Percentiles rank a stretch among this genome's conserved stretches.
Evolutionary conservation across 2,329 filamentous ascomycete species (phyloP).

Genomic region (Hypoxylon rubiginosum): DNA sequence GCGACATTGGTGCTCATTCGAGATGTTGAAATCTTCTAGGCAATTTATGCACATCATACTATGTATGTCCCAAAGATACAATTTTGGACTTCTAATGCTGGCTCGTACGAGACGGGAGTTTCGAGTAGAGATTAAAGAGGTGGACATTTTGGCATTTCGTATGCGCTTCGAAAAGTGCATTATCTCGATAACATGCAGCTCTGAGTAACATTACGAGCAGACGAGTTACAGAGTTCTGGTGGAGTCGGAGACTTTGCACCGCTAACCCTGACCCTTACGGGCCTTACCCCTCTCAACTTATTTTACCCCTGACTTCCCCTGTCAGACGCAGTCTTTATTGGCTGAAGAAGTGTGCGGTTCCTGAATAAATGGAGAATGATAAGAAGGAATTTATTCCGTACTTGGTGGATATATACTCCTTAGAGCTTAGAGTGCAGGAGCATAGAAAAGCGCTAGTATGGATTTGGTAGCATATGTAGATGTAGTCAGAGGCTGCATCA

Average conservation of each 20-base stretch:
- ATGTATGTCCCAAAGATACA: slow-evolving; percentile 16
- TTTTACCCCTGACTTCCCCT: slow-evolving; percentile 39
- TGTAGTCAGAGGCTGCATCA: background rate
- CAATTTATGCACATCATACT: slow-evolving; percentile 35
- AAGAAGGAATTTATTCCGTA: slow-evolving; percentile 17
- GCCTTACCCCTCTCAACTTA: slow-evolving; percentile 8
- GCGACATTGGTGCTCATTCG: slow-evolving; percentile 28
- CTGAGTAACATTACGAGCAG: slow-evolving; percentile 3
- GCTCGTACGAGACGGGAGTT: slow-evolving; percentile 39
- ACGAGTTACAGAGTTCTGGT: background rate
- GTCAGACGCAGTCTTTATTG: slow-evolving; percentile 38
- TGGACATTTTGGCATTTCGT: background rate
- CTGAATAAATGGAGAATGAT: slow-evolving; percentile 39
- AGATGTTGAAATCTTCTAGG: slow-evolving; percentile 14
- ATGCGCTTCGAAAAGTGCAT: slow-evolving; percentile 22
- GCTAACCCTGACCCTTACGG: slow-evolving; percentile 17
- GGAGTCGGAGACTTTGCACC: slow-evolving; percentile 31
- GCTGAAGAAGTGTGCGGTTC: slow-evolving; percentile 27
- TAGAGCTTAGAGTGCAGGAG: background rate
- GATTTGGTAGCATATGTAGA: slow-evolving; percentile 13
- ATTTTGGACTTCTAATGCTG: slow-evolving; percentile 22
- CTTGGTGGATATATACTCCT: slow-evolving; percentile 3
- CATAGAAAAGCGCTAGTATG: background rate
- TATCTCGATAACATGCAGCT: slow-evolving; percentile 30
- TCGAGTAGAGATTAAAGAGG: slow-evolving; percentile 28